Evolutionary conservation across 2,329 filamentous ascomycete species (phyloP), one percentile per base, ranked within the genome.

Genomic region (Thelonectria olida): DNA sequence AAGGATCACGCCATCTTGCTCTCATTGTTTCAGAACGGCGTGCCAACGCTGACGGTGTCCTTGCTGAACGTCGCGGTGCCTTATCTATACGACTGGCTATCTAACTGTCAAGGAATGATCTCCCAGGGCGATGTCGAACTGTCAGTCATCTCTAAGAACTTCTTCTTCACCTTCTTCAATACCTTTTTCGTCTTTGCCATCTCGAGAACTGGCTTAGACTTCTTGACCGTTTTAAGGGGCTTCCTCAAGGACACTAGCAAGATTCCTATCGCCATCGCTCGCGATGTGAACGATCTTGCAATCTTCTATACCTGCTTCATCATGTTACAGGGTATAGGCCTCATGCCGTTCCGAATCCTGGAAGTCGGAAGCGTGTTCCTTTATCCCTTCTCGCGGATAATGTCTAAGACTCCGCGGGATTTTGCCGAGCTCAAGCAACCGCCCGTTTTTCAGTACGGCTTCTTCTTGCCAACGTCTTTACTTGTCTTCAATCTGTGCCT

Each of bases 101-200:
- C 95, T 3, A 94, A 94, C 74, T 85, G 88, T 53, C 96, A 99
- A 80, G 96, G 96, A 49, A 96, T 96, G 89, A 92, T 97, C 52
- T 98, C 96, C 0, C 92, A 93, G 69, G 93, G 93, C 44, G 96
- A 99, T 64, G 90, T 99, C 20, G 96, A 98, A 76, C 84, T 99
- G 7, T 98, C 96, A 0, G 85, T 96, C 44, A 95, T 99, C 67
- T 97, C 93, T 54, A 99, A 99, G 81, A 99, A 98, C 78, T 99
- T 98, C 80, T 97, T 98, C 84, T 99, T 99, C 75, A 94, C 92
- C 9, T 99, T 99, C 78, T 98, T 99, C 86, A 99, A 99, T 79
- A 92, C 98, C 58, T 99, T 99, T 79, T 86, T 98, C 51, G 88
- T 98, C 44, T 97, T 98, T 75, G 96, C 95, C 1, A 85, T 96